A percentile compares a stretch with the other conserved stretches of the same genome.
Evolutionary conservation across 163 green algal genomes (phyloP).

Genomic region (Chloroidium sp.): DNA sequence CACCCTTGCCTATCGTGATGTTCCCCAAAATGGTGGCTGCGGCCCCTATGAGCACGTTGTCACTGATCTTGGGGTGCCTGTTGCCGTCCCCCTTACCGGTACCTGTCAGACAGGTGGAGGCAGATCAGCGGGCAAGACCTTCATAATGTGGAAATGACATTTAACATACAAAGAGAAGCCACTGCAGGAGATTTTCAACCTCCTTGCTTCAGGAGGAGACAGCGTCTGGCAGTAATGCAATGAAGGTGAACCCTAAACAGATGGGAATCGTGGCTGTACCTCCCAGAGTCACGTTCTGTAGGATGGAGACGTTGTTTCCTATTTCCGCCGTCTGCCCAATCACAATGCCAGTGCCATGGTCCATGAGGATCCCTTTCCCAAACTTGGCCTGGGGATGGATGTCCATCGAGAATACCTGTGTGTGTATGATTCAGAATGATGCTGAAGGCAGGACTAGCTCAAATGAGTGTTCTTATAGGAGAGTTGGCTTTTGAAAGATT

Average conservation of each 20-base stretch:
- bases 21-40: conserved; percentile 89
- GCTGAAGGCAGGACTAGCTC: neutral
- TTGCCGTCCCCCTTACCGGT: conserved; percentile 93
- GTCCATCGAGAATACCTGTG: conserved; percentile 40
- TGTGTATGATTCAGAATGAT: neutral
- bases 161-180: too few relatives aligned
- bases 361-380: conserved; percentile 82
- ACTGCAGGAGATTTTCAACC: too few relatives aligned
- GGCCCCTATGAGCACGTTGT: conserved; percentile 91
- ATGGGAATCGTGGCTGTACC: conserved; percentile 9
- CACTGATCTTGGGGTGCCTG: conserved; percentile 86
- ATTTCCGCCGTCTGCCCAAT: conserved; percentile 93
- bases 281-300: conserved; percentile 82
- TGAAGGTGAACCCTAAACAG: too few relatives aligned
- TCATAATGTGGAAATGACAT: too few relatives aligned
- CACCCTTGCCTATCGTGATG: conserved; percentile 79
- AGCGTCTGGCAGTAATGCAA: too few relatives aligned
- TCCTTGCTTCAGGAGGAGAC: too few relatives aligned
- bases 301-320: conserved; percentile 86
- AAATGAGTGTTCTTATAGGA: neutral
- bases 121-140: neutral
- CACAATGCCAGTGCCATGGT: conserved; percentile 94
- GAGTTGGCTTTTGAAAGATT: neutral
- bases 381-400: conserved; percentile 85
- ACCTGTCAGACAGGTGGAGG: conserved; percentile 28